Evolutionary conservation across 192 early-diverging fungal species (phyloP), one percentile per base, ranked within the genome.

Genomic region (Coemansia nantahalensis): DNA sequence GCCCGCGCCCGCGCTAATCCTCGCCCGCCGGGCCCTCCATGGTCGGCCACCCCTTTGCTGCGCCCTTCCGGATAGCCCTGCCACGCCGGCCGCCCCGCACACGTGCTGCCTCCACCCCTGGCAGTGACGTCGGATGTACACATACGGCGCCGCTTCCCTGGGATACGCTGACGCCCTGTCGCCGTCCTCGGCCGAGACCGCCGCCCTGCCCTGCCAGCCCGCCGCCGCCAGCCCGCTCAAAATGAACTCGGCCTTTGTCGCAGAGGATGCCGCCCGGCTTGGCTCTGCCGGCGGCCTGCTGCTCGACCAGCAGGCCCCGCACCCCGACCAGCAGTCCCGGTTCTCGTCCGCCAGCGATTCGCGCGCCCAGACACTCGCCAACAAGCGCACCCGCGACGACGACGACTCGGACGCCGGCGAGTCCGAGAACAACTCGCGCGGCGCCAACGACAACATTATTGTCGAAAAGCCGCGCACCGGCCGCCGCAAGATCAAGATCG

Each of bases 401-500:
- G 81, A 83, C 13, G 83, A 80, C 5, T 83, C 81, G 8, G 90
- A 91, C 4, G 82, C 80, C 5, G 84, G 81, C 37, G 84, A 81
- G 17, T 82, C 82, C 21, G 73, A 81, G 21, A 52, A 63, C 17
- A 79, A 77, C 21, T 54, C 59, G 16, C 82, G 84, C 45, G 62
- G 59, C n/a, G 35, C 31, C 19, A 39, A 17, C 32, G 65, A 59
- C 1, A 21, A 39, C 30, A 26, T 28, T 10, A 40, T 51, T 4
- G 39, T 23, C 26, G 78, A 79, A 48, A 88, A 89, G 68, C 82
- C 31, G 8, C 31, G 86, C 5, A 74, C 84, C 26, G 91, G 92
- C 4, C 82, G 94, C 41, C 82, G 94, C 65, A 95, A 95, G 74
- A 94, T 97, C 70, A 93, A 93, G 68, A 97, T 97, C 63, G 90